phyloP scores from a whole-genome alignment of 1,139 yeast species.

The Candida tetrigidarum region DNA sequence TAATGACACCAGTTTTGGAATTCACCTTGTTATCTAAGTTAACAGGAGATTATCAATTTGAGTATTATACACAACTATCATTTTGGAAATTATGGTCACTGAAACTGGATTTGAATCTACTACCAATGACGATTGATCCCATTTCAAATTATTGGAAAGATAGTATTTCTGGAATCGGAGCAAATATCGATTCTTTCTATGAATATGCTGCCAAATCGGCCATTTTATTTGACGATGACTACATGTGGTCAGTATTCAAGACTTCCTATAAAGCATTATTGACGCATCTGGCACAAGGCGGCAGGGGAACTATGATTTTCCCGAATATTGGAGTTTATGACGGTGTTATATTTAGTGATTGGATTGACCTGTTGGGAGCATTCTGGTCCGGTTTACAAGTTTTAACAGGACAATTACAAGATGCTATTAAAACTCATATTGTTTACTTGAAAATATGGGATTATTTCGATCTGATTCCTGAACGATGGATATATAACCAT shows the following conservation, averaged over 20 bases:
- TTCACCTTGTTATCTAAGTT: constrained; percentile 72
- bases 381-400: constrained; percentile 89
- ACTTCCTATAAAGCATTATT: constrained; percentile 62
- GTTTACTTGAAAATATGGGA: constrained; percentile 83
- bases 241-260: constrained; percentile 63
- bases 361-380: constrained; percentile 90
- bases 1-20: constrained; percentile 81
- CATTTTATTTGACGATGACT: constrained; percentile 70
- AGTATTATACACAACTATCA: constrained; percentile 60
- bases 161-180: constrained; percentile 79
- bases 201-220: constrained; percentile 85
- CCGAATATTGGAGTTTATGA: constrained; percentile 58
- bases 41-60: constrained; percentile 77
- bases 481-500: constrained; percentile 67
- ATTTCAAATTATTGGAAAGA: constrained; percentile 59
- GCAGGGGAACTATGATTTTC: constrained; percentile 59
- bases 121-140: constrained; percentile 83
- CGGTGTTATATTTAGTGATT: constrained; percentile 57
- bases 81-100: constrained; percentile 74
- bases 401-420: constrained; percentile 71
- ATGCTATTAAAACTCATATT: constrained; percentile 66
- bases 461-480: constrained; percentile 81
- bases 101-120: constrained; percentile 61
- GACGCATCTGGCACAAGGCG: constrained; percentile 45
- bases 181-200: constrained; percentile 91